A percentile compares a stretch with the other conserved stretches of the same genome.
phyloP scores from a whole-genome alignment of 2,329 filamentous ascomycete genomes.

The Pseudogymnoascus sp. region DNA sequence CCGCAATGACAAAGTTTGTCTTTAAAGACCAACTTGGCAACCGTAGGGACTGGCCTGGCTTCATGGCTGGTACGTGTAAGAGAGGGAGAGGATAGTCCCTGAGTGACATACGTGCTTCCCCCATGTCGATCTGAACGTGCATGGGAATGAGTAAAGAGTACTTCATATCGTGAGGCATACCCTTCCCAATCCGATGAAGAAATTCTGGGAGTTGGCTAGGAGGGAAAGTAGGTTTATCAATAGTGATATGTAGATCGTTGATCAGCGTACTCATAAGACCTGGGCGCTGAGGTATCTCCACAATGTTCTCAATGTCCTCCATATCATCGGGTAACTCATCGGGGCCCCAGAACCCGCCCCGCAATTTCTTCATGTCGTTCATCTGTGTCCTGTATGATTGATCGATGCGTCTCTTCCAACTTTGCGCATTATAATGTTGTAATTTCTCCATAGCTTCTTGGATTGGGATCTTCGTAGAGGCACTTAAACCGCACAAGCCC shows the following conservation, averaged over 20 bases:
- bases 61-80: constrained; percentile 79
- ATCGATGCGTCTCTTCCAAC: constrained; percentile 89
- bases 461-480: constrained; percentile 62
- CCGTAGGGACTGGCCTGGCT: constrained; percentile 68
- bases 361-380: constrained; percentile 68
- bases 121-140: constrained; percentile 81
- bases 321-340: constrained; percentile 75
- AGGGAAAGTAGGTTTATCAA: constrained; percentile 92
- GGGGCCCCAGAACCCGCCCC: constrained; percentile 71
- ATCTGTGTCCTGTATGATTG: constrained; percentile 61
- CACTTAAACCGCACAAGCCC: constrained; percentile 62
- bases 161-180: constrained; percentile 84
- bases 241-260: constrained; percentile 72
- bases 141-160: constrained; percentile 87
- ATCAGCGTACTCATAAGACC: constrained; percentile 73
- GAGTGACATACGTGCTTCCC: constrained; percentile 76
- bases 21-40: constrained; percentile 75
- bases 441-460: constrained; percentile 70
- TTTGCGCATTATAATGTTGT: constrained; percentile 73
- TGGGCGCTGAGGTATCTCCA: constrained; percentile 78
- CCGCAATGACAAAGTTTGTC: constrained; percentile 90
- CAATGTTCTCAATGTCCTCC: constrained; percentile 74
- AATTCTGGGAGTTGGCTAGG: constrained; percentile 75
- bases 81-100: constrained; percentile 91
- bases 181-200: constrained; percentile 85